A percentile compares a stretch with the other conserved stretches of the same genome.
Conservation (phyloP, 2,329 filamentous ascomycete species). For the Pestalotiopsis sp. region DNA sequence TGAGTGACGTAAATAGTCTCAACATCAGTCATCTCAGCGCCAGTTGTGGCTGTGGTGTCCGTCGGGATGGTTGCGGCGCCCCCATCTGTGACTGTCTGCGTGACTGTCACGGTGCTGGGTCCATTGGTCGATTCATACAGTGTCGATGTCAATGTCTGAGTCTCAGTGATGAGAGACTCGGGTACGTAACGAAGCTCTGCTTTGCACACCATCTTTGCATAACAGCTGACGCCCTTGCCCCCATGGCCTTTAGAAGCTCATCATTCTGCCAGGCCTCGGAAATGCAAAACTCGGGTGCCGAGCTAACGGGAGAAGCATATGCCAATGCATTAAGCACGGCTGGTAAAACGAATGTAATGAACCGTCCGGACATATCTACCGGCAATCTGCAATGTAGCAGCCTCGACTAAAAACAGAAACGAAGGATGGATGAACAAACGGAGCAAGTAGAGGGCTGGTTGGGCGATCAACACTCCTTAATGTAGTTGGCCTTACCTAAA, state of each 20-base stretch:
- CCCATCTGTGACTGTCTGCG: neutral
- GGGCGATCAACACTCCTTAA: neutral
- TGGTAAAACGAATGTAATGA: neutral
- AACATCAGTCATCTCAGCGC: neutral
- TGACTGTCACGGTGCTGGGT: neutral
- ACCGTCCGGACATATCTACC: neutral
- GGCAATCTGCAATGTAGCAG: neutral
- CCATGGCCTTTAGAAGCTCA: neutral
- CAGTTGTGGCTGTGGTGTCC: neutral
- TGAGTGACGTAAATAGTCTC: neutral
- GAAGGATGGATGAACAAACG: neutral
- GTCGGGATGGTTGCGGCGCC: too few relatives aligned
- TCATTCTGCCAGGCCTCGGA: neutral
- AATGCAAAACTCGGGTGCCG: neutral
- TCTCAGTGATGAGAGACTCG: neutral
- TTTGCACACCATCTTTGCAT: neutral
- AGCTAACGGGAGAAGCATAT: neutral
- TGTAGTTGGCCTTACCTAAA: neutral
- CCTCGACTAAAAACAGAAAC: neutral
- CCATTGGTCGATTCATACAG: neutral
- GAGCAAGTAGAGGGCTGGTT: neutral
- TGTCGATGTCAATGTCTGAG: neutral
- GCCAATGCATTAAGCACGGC: neutral
- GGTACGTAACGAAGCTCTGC: neutral
- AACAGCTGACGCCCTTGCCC: neutral